phyloP scores from a whole-genome alignment of 352 stramenopile species.

The Globisporangium rhizosaccharum region DNA sequence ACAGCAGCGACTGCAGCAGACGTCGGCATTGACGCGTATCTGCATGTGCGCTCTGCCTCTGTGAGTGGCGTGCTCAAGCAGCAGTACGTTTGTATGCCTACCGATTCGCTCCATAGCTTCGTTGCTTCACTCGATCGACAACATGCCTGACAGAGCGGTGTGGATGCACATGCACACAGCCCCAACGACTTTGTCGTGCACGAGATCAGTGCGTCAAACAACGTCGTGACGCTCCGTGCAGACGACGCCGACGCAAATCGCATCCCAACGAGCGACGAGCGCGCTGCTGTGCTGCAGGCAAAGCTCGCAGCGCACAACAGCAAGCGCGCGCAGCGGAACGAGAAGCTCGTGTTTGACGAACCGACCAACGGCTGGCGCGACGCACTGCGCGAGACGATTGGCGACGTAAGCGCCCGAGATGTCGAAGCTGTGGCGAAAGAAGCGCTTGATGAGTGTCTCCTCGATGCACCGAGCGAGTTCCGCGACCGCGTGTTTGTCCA shows the following conservation, averaged over 20 bases:
- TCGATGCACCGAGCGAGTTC: conserved; percentile 41
- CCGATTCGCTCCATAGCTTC: too few relatives aligned
- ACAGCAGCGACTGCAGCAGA: neutral
- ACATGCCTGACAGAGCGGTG: neutral
- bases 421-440: conserved; percentile 23
- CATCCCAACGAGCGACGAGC: conserved; percentile 31
- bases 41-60: conserved; percentile 13
- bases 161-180: conserved; percentile 13
- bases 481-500: conserved; percentile 59
- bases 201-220: conserved; percentile 43
- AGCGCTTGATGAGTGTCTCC: conserved; percentile 15
- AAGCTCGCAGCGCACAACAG: conserved; percentile 19
- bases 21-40: conserved; percentile 48
- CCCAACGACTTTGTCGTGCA: conserved; percentile 67
- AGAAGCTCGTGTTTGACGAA: conserved; percentile 46
- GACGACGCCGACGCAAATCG: conserved; percentile 11
- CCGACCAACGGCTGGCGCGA: conserved; percentile 43
- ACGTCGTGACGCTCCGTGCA: conserved; percentile 32
- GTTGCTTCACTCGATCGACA: neutral
- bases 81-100: conserved; percentile 13
- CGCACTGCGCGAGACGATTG: conserved; percentile 31
- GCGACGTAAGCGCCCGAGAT: conserved; percentile 1
- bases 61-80: conserved; percentile 40
- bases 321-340: conserved; percentile 24
- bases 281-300: conserved; percentile 24